Evolutionary conservation across 2,329 filamentous ascomycete species (phyloP).

Genomic region (Ophioceras dolichostomum): DNA sequence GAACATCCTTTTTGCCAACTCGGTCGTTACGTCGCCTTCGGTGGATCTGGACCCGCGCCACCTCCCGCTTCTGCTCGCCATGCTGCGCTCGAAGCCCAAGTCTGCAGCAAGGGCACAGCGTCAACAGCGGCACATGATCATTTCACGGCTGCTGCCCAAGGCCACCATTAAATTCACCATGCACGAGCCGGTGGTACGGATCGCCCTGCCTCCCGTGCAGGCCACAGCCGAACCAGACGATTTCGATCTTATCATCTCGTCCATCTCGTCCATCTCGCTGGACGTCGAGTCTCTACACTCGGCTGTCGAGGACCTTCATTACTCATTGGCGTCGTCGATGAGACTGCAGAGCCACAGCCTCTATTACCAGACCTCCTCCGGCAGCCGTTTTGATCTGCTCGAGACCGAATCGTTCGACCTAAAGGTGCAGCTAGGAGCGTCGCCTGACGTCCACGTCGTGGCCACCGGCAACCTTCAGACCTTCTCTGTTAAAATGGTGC

Average conservation of each 20-base stretch:
- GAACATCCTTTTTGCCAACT: constrained; percentile 92
- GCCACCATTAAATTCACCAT: constrained; percentile 91
- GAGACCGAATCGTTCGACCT: constrained; percentile 81
- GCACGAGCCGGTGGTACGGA: constrained; percentile 88
- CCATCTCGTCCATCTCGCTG: constrained; percentile 83
- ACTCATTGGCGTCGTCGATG: constrained; percentile 72
- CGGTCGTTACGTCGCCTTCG: constrained; percentile 91
- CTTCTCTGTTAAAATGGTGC: constrained; percentile 78
- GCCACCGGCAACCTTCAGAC: constrained; percentile 72
- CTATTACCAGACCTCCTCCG: constrained; percentile 84
- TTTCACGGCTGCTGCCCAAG: constrained; percentile 87
- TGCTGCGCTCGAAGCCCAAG: constrained; percentile 48
- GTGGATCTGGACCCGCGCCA: constrained; percentile 88
- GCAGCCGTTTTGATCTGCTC: constrained; percentile 74
- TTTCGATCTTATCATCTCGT: constrained; percentile 90
- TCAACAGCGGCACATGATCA: constrained; percentile 50
- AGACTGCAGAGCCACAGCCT: constrained; percentile 76
- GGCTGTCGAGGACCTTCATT: constrained; percentile 69
- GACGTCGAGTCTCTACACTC: constrained; percentile 96
- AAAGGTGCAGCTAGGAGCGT: constrained; percentile 72
- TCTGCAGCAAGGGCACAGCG: constrained; percentile 22
- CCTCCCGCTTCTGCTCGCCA: constrained; percentile 69
- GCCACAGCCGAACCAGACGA: constrained; percentile 56
- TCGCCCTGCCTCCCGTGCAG: constrained; percentile 71
- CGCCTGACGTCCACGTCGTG: constrained; percentile 74